Percentiles rank a stretch among this genome's conserved stretches.
These are phyloP conservation scores for Fusarium guadeloupense DNA, from an alignment of 2,329 filamentous ascomycete genomes.

Conservation along the genomic window DNA sequence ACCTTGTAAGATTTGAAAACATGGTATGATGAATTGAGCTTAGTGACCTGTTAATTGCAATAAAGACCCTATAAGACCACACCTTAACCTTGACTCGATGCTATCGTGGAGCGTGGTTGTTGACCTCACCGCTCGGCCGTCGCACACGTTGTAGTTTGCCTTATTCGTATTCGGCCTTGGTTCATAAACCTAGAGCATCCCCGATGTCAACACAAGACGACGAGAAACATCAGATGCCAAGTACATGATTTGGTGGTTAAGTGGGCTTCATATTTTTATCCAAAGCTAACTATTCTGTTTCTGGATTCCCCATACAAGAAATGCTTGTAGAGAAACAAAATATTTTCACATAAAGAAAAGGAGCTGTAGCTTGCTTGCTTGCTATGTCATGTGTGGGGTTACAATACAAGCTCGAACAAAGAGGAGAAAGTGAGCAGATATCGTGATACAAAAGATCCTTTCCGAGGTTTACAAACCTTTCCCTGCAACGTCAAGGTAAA, in stretches of 20 bases:
- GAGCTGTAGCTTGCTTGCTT: constrained; percentile 16
- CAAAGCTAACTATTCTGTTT: background rate
- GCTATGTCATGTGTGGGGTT: background rate
- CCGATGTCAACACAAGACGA: background rate
- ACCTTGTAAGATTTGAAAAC: background rate
- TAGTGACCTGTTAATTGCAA: background rate
- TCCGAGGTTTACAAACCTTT: constrained; percentile 14
- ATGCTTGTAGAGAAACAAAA: background rate
- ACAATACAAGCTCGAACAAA: constrained; percentile 31
- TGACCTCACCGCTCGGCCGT: constrained; percentile 13
- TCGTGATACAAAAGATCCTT: constrained; percentile 27
- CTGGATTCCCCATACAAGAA: background rate
- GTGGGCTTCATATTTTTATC: background rate
- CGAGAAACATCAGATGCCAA: background rate
- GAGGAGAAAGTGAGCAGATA: constrained; percentile 24
- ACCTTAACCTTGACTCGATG: too few species aligned
- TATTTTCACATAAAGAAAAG: background rate
- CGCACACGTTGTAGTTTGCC: background rate
- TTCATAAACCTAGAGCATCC: background rate
- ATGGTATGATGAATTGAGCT: background rate
- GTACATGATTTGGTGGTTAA: background rate
- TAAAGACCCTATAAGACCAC: too few species aligned
- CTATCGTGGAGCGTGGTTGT: too few species aligned
- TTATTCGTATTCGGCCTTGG: constrained; percentile 10
- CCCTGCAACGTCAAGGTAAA: constrained; percentile 18